A percentile compares a stretch with the other conserved stretches of the same genome.
These are phyloP conservation scores for Echeveria elegans DNA, from an alignment of 164 flowering plant genomes.

Conservation along the genomic window DNA sequence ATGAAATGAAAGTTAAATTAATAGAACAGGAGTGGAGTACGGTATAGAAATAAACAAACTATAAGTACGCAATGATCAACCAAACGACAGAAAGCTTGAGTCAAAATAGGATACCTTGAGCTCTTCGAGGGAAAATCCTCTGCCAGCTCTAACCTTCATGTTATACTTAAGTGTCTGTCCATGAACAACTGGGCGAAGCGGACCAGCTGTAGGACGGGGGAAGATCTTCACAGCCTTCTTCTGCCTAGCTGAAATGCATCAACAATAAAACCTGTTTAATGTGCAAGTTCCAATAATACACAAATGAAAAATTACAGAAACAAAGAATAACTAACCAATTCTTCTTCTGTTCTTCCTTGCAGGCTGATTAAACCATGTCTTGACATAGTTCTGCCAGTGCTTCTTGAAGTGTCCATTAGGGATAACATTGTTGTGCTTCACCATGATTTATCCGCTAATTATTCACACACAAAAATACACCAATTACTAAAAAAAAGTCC, in stretches of 20 bases:
- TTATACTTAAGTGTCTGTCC: slow-evolving; percentile 53
- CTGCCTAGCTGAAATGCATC: slow-evolving; percentile 40
- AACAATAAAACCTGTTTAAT: not conserved
- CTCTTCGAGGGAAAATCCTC: slow-evolving; percentile 3
- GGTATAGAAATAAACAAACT: no score
- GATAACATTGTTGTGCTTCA: slow-evolving; percentile 33
- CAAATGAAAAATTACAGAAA: not conserved
- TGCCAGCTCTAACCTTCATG: slow-evolving; percentile 15
- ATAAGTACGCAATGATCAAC: not conserved
- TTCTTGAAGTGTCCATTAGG: slow-evolving; percentile 31
- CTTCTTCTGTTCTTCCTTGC: slow-evolving; percentile 67
- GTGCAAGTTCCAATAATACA: not conserved
- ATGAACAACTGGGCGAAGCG: slow-evolving; percentile 53
- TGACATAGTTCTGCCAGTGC: slow-evolving; percentile 85
- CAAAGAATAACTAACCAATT: slow-evolving; percentile 23
- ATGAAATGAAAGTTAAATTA: no score
- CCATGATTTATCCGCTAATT: slow-evolving; percentile 17
- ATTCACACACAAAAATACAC: not conserved
- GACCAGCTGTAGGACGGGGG: slow-evolving; percentile 51
- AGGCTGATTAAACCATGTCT: slow-evolving; percentile 79
- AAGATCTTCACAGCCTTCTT: slow-evolving; percentile 58
- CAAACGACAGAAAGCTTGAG: not conserved
- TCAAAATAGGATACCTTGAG: slow-evolving; percentile 9
- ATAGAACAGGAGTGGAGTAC: no score
- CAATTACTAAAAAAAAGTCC: not conserved